phyloP scores from a whole-genome alignment of 768 basidiomycete species.

The Omphalotus guepiniiformis region DNA sequence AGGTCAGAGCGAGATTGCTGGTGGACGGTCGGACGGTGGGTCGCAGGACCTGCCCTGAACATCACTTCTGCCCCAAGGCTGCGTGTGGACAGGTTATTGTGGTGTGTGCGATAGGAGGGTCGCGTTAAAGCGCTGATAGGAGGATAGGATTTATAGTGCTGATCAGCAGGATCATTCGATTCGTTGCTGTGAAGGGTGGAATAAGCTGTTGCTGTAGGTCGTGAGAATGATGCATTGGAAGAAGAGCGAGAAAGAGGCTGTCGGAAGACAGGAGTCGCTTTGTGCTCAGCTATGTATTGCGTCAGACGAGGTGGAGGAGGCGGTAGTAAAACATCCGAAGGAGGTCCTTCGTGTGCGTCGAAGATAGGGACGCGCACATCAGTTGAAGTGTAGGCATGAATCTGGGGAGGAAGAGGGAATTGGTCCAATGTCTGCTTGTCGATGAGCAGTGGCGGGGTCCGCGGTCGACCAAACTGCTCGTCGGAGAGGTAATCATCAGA shows the following conservation, averaged over 20 bases:
- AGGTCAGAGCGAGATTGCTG: background rate
- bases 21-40: too few species aligned
- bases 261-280: background rate
- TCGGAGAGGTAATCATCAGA: background rate
- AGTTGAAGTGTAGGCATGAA: slow-evolving; percentile 2
- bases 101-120: background rate
- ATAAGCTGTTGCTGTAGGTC: slow-evolving; percentile 6
- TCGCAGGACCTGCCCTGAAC: background rate
- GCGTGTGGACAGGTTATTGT: background rate
- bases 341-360: background rate
- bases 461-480: background rate
- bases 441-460: slow-evolving; percentile 3
- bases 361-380: background rate
- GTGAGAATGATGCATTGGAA: slow-evolving; percentile 2
- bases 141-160: background rate
- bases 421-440: slow-evolving; percentile 4
- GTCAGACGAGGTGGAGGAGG: slow-evolving; percentile 1
- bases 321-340: background rate
- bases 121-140: background rate
- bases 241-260: slow-evolving; percentile 6
- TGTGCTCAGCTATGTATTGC: slow-evolving; percentile 1
- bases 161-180: background rate
- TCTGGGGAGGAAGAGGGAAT: slow-evolving; percentile 3
- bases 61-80: background rate
- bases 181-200: too few species aligned